Evolutionary conservation across 1,284 basidiomycete genomes (phyloP), one percentile per base, ranked within the genome.

Genomic region (Papiliotrema terrestris): DNA sequence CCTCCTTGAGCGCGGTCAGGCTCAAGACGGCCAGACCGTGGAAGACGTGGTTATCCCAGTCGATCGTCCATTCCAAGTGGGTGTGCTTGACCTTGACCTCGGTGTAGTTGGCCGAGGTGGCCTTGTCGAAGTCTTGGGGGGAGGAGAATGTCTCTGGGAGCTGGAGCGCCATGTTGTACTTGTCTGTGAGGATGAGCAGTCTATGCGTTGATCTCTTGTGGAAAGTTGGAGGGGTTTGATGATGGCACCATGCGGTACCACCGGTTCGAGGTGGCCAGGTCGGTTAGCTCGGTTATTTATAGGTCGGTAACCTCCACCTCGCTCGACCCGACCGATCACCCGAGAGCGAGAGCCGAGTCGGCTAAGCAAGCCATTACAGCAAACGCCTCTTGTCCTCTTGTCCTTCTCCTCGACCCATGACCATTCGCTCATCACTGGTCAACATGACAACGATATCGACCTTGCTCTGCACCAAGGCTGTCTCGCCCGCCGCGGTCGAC

Each of bases 31-130:
- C 91, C 25, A 81, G 82, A 1, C 94, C 94, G n/a, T 77, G 76
- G 63, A 98, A 83, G 55, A 82, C 77, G 66, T 85, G 78, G 9
- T 78, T 71, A 1, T 81, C 70, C 78, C 92, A 98, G 77, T 97
- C 86, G 62, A 98, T 79, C 1, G 68, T 76, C 94, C 93, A 97
- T 63, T 89, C 83, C 56, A 98, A 84, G 45, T 83, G 77, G 23
- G 91, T 78, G 72, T 91, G 84, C 44, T 82, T 80, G 1, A 87
- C 85, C 2, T 79, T 76, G 63, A 92, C 81, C 49, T 87, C 78
- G 6, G 78, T 71, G 76, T 89, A 91, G 78, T 94, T 94, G 37
- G 89, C 83, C 68, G 91, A 86, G 0, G 87, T 87, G 0, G 87
- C 84, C 11, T 85, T 85, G 74, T 93, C 90, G 20, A 47, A 48